Percentiles rank a stretch among this genome's conserved stretches.
phyloP scores from a whole-genome alignment of 1,284 basidiomycete species.

The Phellinidium pouzarii region DNA sequence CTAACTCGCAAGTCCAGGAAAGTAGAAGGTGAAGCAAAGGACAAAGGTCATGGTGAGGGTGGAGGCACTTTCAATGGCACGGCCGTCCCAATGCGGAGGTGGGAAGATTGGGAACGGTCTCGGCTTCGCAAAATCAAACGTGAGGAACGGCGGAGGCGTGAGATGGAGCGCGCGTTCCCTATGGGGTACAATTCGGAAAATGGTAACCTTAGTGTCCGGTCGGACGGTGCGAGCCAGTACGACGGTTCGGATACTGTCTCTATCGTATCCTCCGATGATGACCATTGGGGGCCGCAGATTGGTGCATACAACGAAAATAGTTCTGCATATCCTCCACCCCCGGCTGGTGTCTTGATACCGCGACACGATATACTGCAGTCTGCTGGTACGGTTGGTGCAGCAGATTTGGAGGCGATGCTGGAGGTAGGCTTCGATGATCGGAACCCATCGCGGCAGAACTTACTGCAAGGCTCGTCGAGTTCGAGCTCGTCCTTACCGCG shows the following conservation, averaged over 20 bases:
- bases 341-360: slow-evolving; percentile 55
- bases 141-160: slow-evolving; percentile 77
- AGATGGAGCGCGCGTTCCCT: slow-evolving; percentile 61
- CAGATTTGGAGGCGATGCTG: slow-evolving; percentile 84
- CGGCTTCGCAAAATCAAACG: slow-evolving; percentile 86
- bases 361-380: slow-evolving; percentile 37
- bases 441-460: slow-evolving; percentile 30
- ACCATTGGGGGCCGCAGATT: slow-evolving; percentile 86
- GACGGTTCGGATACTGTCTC: slow-evolving; percentile 74
- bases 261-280: slow-evolving; percentile 82
- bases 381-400: slow-evolving; percentile 60
- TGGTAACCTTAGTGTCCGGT: slow-evolving; percentile 49
- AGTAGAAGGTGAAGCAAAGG: slow-evolving; percentile 85
- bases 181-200: slow-evolving; percentile 60
- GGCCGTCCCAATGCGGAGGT: slow-evolving; percentile 83
- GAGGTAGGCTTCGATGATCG: slow-evolving; percentile 72
- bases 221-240: slow-evolving; percentile 54
- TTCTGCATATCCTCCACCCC: slow-evolving; percentile 73
- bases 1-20: slow-evolving; percentile 51
- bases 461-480: slow-evolving; percentile 25
- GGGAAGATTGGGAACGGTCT: slow-evolving; percentile 99
- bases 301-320: slow-evolving; percentile 86
- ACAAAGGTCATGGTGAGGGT: slow-evolving; percentile 68
- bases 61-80: slow-evolving; percentile 49
- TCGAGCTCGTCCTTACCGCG: slow-evolving; percentile 34